Conservation (phyloP, 768 basidiomycete genomes). For the Mycena floridula region DNA sequence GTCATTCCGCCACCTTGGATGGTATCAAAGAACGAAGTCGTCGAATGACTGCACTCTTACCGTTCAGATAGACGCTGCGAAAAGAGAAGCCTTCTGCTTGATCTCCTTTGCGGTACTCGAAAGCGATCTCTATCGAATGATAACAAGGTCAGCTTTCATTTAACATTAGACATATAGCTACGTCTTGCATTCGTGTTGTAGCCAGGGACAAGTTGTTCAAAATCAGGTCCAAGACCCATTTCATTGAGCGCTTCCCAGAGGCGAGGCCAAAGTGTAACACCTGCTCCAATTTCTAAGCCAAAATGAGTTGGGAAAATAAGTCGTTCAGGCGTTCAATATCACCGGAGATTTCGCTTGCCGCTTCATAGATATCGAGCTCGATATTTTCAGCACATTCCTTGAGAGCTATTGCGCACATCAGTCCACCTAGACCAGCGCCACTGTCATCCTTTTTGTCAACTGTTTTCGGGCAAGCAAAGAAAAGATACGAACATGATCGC, state of each 20-base stretch:
- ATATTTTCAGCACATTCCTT: slow-evolving; percentile 17
- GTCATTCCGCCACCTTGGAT: no score
- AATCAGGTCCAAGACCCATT: slow-evolving; percentile 28
- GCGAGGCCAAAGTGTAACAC: slow-evolving; percentile 34
- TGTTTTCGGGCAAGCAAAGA: neutral
- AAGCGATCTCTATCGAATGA: slow-evolving; percentile 9
- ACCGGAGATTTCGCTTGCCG: slow-evolving; percentile 25
- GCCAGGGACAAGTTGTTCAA: slow-evolving; percentile 11
- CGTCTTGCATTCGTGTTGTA: no score
- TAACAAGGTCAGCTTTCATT: no score
- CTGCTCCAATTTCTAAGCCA: slow-evolving; percentile 32
- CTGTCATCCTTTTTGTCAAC: slow-evolving; percentile 17
- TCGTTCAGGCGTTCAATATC: no score
- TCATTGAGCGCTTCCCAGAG: slow-evolving; percentile 31
- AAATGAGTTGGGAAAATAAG: no score
- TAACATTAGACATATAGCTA: no score
- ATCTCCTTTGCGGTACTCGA: slow-evolving; percentile 26
- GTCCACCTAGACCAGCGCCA: slow-evolving; percentile 35
- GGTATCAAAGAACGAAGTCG: no score
- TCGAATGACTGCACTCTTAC: no score
- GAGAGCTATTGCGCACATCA: slow-evolving; percentile 30
- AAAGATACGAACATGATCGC: slow-evolving; percentile 11
- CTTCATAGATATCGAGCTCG: slow-evolving; percentile 37
- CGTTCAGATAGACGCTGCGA: slow-evolving; percentile 16
- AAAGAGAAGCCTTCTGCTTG: slow-evolving; percentile 22